Percentiles rank a stretch among this genome's conserved stretches.
These are phyloP conservation scores for Graphiopsis chlorocephala DNA, from an alignment of 2,329 filamentous ascomycete genomes.

Conservation along the genomic window DNA sequence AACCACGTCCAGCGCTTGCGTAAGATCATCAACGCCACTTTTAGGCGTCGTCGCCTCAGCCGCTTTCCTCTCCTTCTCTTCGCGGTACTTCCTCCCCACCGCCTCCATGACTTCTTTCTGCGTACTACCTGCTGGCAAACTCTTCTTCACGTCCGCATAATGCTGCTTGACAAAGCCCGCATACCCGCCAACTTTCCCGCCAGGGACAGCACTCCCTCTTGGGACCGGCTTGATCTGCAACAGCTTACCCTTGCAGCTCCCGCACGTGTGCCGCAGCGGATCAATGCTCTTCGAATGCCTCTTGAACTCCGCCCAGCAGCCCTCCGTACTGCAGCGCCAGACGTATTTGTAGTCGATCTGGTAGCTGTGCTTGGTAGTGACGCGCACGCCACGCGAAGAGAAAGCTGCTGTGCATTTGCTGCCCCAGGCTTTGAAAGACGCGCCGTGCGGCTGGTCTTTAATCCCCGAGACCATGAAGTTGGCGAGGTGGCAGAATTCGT, in stretches of 20 bases:
- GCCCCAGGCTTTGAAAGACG: conserved; percentile 79
- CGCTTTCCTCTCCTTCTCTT: conserved; percentile 40
- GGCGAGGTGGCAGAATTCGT: conserved; percentile 92
- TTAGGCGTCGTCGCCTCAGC: background rate
- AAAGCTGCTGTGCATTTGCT: conserved; percentile 57
- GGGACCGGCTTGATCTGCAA: conserved; percentile 79
- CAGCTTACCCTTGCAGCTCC: conserved; percentile 66
- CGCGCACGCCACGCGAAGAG: conserved; percentile 59
- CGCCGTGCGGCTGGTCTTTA: conserved; percentile 74
- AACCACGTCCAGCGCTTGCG: conserved; percentile 22
- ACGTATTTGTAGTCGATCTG: conserved; percentile 89
- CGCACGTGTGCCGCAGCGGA: conserved; percentile 67
- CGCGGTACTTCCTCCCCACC: conserved; percentile 62
- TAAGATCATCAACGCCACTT: conserved; percentile 21
- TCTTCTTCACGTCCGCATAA: conserved; percentile 59
- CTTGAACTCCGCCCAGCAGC: conserved; percentile 70
- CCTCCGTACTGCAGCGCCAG: conserved; percentile 64
- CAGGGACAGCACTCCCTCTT: conserved; percentile 36
- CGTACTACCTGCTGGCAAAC: conserved; percentile 52
- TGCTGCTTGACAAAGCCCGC: conserved; percentile 64
- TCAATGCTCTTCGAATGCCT: conserved; percentile 86
- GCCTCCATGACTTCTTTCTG: conserved; percentile 69
- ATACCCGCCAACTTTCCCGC: conserved; percentile 47
- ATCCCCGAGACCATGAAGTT: conserved; percentile 84
- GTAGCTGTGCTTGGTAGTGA: conserved; percentile 89